These are phyloP conservation scores for Hymenoscyphus linearis DNA, from an alignment of 2,329 filamentous ascomycete species.

Conservation along the genomic window DNA sequence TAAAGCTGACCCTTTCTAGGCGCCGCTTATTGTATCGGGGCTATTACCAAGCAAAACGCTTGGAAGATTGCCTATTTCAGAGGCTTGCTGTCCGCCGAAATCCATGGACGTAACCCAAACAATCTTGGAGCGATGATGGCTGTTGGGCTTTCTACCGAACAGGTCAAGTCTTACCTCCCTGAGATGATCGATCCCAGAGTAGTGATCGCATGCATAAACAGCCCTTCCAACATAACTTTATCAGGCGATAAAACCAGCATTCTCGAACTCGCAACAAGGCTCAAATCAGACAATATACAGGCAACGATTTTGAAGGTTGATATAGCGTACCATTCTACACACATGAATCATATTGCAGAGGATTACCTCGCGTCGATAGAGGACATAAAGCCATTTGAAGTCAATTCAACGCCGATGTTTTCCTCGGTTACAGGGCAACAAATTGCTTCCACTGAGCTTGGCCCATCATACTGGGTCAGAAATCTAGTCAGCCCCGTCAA, in stretches of 20 bases:
- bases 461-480: slow-evolving; percentile 37
- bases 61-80: background rate
- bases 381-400: background rate
- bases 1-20: too few relatives aligned
- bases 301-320: slow-evolving; percentile 17
- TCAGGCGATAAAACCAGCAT: background rate
- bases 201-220: background rate
- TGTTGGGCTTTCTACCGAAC: background rate
- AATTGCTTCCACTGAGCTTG: background rate
- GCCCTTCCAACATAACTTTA: background rate
- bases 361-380: slow-evolving; percentile 16
- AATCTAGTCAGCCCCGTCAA: slow-evolving; percentile 41
- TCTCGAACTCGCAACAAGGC: background rate
- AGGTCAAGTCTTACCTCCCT: background rate
- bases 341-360: slow-evolving; percentile 26
- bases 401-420: background rate
- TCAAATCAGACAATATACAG: slow-evolving; percentile 7
- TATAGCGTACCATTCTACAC: slow-evolving; percentile 26
- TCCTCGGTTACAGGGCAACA: background rate
- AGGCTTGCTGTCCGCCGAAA: background rate
- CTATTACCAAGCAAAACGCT: background rate
- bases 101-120: background rate
- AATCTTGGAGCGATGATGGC: background rate
- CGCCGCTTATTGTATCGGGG: background rate
- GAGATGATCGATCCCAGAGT: background rate